Conservation (phyloP, 768 basidiomycete genomes). For the Tricholoma flavovirens region DNA sequence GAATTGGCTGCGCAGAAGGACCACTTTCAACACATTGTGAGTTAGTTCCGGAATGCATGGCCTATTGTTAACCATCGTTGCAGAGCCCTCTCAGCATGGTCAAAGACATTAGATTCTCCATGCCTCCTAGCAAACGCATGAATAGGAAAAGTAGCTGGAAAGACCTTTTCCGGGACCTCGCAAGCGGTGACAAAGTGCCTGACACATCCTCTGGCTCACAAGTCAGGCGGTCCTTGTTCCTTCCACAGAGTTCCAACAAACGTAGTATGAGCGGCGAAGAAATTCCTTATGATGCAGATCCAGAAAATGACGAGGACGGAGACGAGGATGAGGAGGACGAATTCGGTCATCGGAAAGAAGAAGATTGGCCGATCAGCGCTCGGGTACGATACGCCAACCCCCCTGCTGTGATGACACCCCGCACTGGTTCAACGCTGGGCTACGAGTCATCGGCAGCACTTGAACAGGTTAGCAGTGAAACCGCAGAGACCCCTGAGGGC, state of each 20-base stretch:
- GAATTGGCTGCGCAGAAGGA: constrained; percentile 76
- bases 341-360: constrained; percentile 45
- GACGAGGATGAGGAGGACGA: constrained; percentile 41
- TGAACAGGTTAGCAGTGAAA: constrained; percentile 45
- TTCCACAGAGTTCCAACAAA: constrained; percentile 17
- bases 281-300: constrained; percentile 37
- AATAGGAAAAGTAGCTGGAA: constrained; percentile 56
- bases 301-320: constrained; percentile 47
- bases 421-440: too few relatives aligned
- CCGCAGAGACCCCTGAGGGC: constrained; percentile 35
- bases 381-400: constrained; percentile 60
- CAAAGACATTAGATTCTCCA: constrained; percentile 49
- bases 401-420: constrained; percentile 10
- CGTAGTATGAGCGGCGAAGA: neutral
- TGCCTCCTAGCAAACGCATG: constrained; percentile 38
- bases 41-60: constrained; percentile 8
- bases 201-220: constrained; percentile 8
- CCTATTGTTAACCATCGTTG: constrained; percentile 1
- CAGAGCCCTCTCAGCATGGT: constrained; percentile 89
- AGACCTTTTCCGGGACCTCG: constrained; percentile 46
- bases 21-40: constrained; percentile 74
- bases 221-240: constrained; percentile 16
- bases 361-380: constrained; percentile 70
- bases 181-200: constrained; percentile 33
- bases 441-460: constrained; percentile 50